These are phyloP conservation scores for Candida pseudoglaebosa DNA, from an alignment of 805 yeast genomes.

Conservation along the genomic window DNA sequence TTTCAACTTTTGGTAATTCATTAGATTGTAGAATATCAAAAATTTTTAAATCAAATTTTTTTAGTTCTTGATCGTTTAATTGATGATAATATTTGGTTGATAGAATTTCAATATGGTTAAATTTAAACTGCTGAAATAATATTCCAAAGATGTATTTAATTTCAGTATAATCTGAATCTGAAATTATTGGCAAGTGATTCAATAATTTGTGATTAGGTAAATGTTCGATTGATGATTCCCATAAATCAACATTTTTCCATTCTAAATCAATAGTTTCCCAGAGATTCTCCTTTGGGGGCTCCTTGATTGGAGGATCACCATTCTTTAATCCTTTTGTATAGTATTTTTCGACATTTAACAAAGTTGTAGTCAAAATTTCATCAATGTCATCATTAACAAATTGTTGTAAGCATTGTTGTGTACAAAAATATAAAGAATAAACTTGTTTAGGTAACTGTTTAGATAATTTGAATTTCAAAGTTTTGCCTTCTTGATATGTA, in stretches of 20 bases:
- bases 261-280: slow-evolving; percentile 14
- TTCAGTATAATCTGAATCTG: slow-evolving; percentile 50
- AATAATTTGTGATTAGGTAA: slow-evolving; percentile 34
- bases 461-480: slow-evolving; percentile 38
- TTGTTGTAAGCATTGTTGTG: slow-evolving; percentile 36
- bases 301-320: slow-evolving; percentile 21
- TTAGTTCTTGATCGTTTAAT: slow-evolving; percentile 3
- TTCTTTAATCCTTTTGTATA: slow-evolving; percentile 18
- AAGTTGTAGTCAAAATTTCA: slow-evolving; percentile 25
- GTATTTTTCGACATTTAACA: slow-evolving; percentile 36
- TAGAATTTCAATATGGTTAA: slow-evolving; percentile 7
- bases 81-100: not conserved
- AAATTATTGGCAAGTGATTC: slow-evolving; percentile 41
- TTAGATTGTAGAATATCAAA: slow-evolving; percentile 50
- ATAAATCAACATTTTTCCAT: slow-evolving; percentile 37
- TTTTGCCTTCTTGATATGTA: slow-evolving; percentile 43
- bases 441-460: slow-evolving; percentile 12
- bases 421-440: slow-evolving; percentile 41
- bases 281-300: slow-evolving; percentile 14
- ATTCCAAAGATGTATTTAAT: slow-evolving; percentile 44
- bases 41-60: slow-evolving; percentile 17
- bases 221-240: slow-evolving; percentile 31
- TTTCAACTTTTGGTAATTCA: slow-evolving; percentile 42
- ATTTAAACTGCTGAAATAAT: slow-evolving; percentile 26
- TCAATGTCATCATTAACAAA: slow-evolving; percentile 37